Conservation (phyloP, 2,329 filamentous ascomycete species). For the Ceratocystis cubensis region DNA sequence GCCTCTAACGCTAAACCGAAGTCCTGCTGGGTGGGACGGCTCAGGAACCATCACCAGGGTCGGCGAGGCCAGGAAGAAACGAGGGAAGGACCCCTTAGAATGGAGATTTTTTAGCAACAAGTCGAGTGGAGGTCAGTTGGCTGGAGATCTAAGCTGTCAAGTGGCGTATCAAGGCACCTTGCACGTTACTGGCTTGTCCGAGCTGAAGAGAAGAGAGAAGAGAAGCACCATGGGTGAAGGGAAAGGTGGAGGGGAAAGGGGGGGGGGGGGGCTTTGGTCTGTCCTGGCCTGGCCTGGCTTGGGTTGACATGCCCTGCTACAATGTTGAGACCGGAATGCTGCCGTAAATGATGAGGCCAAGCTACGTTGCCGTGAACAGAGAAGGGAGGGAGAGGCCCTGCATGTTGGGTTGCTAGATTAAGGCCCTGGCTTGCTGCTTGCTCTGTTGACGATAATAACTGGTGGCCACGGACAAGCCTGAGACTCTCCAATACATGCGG, state of each 20-base stretch:
- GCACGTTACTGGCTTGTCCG: no score
- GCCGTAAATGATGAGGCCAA: not conserved
- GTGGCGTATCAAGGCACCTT: no score
- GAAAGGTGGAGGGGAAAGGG: not conserved
- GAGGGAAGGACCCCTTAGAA: conserved; percentile 6
- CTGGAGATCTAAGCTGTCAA: no score
- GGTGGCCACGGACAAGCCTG: no score
- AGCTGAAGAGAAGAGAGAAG: no score
- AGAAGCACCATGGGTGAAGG: not conserved
- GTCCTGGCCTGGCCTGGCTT: not conserved
- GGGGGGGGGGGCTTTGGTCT: not conserved
- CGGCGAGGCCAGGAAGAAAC: not conserved
- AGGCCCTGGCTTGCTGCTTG: not conserved
- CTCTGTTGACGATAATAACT: no score
- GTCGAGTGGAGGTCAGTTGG: not conserved
- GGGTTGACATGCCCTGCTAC: not conserved
- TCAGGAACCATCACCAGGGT: conserved; percentile 8
- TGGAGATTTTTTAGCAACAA: not conserved
- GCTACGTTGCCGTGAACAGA: not conserved
- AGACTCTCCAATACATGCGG: not conserved
- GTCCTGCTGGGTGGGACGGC: not conserved
- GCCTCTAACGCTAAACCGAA: not conserved
- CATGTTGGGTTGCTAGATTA: not conserved
- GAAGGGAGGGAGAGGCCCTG: not conserved
- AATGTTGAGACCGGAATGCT: not conserved